Conservation (phyloP, 2,329 filamentous ascomycete species). For the Pseudogymnoascus sp. region DNA sequence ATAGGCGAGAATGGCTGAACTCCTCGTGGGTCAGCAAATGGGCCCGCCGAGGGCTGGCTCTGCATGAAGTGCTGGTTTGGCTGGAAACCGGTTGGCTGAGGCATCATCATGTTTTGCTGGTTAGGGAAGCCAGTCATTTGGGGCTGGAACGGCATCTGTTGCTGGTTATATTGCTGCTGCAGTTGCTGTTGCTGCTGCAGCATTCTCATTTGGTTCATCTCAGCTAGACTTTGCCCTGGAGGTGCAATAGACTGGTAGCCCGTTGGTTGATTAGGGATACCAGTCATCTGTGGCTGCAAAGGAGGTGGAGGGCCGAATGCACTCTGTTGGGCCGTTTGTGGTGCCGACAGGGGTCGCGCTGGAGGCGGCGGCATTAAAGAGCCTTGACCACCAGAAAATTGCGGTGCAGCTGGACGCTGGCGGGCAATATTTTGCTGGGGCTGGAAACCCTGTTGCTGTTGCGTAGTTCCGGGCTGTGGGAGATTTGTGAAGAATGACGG, state of each 20-base stretch:
- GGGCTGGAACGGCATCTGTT: constrained; percentile 45
- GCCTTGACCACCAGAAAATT: constrained; percentile 51
- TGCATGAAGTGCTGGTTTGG: constrained; percentile 48
- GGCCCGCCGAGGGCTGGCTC: constrained; percentile 39
- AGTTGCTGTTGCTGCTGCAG: constrained; percentile 51
- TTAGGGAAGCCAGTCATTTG: constrained; percentile 40
- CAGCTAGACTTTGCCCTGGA: constrained; percentile 69
- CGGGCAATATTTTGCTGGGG: constrained; percentile 45
- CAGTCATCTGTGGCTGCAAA: constrained; percentile 80
- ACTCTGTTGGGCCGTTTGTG: constrained; percentile 70
- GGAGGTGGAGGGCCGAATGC: constrained; percentile 63
- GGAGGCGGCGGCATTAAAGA: constrained; percentile 71
- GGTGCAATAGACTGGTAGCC: constrained; percentile 58
- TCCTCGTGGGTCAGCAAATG: constrained; percentile 49
- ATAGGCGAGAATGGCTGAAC: constrained; percentile 45
- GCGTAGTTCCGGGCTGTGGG: constrained; percentile 40
- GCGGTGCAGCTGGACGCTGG: constrained; percentile 66
- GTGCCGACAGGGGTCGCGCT: constrained; percentile 76
- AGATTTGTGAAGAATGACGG: constrained; percentile 52
- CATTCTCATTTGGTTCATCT: constrained; percentile 60
- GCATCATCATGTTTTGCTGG: constrained; percentile 22
- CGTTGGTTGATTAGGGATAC: constrained; percentile 42
- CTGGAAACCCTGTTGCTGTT: constrained; percentile 26
- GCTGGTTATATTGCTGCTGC: constrained; percentile 42
- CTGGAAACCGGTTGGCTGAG: constrained; percentile 33